Base-by-base conservation (phyloP, 345 rosid genomes). In the Lumnitzera racemosa region DNA sequence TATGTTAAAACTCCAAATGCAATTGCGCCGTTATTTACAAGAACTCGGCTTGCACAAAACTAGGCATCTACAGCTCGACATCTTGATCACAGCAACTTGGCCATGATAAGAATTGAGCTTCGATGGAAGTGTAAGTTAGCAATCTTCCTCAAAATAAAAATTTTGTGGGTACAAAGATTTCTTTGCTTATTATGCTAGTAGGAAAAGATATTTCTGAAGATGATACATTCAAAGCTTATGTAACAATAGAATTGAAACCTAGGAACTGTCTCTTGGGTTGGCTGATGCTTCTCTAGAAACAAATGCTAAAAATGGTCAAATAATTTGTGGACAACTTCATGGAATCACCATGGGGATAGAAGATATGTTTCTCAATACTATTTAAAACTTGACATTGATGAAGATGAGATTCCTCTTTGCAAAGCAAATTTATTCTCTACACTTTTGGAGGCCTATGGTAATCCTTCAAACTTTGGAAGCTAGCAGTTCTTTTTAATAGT, bases 311-410 rank as follows among this genome's bases (percentile, higher is more conserved):
- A 80, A 68, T 73, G 96, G 96, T 64, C 94, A 87, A 72, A 78
- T 92, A 55, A 81, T 89, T 62, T 65, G 64, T 9, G 95, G 96
- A 17, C 89, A 84, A 77, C 88, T 89, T 67, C 87, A 80, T 61
- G 77, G 79, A 65, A 79, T 89, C 57, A 76, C 81, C 2, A 78
- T 87, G 31, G 97, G 96, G 50, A 89, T 92, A 61, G 97, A 89
- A 76, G 98, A 92, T 77, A 82, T 92, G 96, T 92, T 92, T 82
- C 87, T 81, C 13, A 87, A 83, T 71, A 84, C 94, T 51, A 78
- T 69, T 66, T 70, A 55, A 94, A 96, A 12, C 46, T 76, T 4
- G 87, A 79, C 41, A 67, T 82, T n/a, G 70, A 63, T 13, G 80
- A 78, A 70, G 81, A 83, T 53, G 67, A 69, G 15, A 55, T 78